Evolutionary conservation across 345 rosid genomes (phyloP).

Genomic region (Raphanus sativus): DNA sequence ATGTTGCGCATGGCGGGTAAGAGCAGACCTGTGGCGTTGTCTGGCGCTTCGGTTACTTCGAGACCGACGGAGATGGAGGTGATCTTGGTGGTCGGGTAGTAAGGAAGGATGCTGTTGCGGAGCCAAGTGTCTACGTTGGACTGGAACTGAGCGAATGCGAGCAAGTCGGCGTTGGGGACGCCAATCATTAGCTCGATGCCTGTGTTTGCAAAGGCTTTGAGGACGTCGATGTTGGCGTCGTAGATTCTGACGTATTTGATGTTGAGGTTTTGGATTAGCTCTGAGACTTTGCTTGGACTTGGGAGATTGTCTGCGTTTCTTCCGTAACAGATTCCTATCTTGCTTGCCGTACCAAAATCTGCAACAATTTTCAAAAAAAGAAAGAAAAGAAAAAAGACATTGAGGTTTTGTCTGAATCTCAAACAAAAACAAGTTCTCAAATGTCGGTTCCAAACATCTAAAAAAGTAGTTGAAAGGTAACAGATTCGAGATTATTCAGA

Average conservation of each 20-base stretch:
- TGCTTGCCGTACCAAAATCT: constrained; percentile 66
- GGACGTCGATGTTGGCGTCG: constrained; percentile 84
- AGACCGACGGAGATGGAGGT: constrained; percentile 80
- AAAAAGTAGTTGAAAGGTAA: constrained; percentile 1
- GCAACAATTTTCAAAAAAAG: constrained; percentile 2
- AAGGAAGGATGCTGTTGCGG: constrained; percentile 75
- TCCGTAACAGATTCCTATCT: constrained; percentile 85
- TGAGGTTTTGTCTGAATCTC: constrained; percentile 5
- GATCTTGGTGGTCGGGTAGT: constrained; percentile 80
- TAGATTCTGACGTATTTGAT: constrained; percentile 79
- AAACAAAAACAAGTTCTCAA: background rate
- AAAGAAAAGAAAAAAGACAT: no score
- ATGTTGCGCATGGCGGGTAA: constrained; percentile 90
- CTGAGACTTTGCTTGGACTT: constrained; percentile 67
- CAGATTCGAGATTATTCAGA: constrained; percentile 21
- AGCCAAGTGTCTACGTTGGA: constrained; percentile 90
- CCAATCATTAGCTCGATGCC: constrained; percentile 88
- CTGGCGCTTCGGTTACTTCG: constrained; percentile 67
- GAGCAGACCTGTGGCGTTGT: constrained; percentile 61
- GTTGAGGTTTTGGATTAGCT: constrained; percentile 62
- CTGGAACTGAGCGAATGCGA: constrained; percentile 86
- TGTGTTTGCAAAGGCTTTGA: constrained; percentile 89
- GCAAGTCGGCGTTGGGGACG: constrained; percentile 73
- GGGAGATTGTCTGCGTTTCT: constrained; percentile 97
- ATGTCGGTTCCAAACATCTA: background rate